Evolutionary conservation across 495 filamentous ascomycete genomes (phyloP).

Genomic region (Trichoderma orchidacearum): DNA sequence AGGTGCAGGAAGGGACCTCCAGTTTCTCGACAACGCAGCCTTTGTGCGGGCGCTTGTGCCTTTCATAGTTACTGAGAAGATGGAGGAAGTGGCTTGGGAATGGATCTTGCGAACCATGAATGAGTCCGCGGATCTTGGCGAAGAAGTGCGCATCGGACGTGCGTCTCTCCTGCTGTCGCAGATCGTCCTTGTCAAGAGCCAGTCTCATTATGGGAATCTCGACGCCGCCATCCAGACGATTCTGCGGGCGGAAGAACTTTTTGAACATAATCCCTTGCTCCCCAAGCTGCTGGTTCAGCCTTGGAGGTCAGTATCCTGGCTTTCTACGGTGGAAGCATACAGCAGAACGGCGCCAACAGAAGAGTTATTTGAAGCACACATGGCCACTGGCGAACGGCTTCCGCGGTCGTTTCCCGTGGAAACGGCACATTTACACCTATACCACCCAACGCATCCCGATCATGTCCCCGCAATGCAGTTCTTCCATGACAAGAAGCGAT

Average conservation of each 20-base stretch:
- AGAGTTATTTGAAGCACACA: conserved; percentile 24
- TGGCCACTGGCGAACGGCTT: conserved; percentile 12
- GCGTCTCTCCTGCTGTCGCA: background rate
- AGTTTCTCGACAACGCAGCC: conserved; percentile 16
- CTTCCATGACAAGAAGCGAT: conserved; percentile 4
- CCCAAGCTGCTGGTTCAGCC: conserved; percentile 3
- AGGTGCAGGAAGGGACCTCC: conserved; percentile 21
- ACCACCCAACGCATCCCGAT: conserved; percentile 25
- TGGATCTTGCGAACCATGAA: conserved; percentile 24
- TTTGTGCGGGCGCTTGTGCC: conserved; percentile 23
- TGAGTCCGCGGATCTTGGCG: background rate
- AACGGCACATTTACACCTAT: conserved; percentile 23
- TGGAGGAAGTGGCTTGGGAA: conserved; percentile 23
- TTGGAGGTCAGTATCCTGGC: conserved; percentile 18
- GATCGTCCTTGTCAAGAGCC: conserved; percentile 13
- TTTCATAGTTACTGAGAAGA: conserved; percentile 37
- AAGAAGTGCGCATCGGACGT: background rate
- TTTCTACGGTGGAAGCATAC: conserved; percentile 18
- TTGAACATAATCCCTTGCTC: conserved; percentile 5
- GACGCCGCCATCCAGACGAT: conserved; percentile 22
- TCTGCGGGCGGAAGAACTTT: conserved; percentile 13
- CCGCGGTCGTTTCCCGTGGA: conserved; percentile 6
- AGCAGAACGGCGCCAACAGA: conserved; percentile 15
- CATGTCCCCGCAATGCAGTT: conserved; percentile 20
- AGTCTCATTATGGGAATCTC: conserved; percentile 7